Evolutionary conservation across 73 alveolate genomes (phyloP), one percentile per base, ranked within the genome.

Genomic region (Paramecium tetraurelia): DNA sequence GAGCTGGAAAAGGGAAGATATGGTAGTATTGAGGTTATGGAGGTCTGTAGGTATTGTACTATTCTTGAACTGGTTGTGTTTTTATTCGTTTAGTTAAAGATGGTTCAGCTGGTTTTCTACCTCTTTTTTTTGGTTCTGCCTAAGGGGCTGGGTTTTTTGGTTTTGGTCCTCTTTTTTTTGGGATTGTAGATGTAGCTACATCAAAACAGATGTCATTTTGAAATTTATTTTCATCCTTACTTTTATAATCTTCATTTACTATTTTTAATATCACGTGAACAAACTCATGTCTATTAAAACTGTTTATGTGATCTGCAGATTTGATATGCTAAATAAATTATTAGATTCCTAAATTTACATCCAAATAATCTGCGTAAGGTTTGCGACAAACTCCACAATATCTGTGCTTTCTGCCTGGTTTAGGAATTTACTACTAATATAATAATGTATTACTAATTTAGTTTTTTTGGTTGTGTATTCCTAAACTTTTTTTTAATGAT

Each of bases 381-480:
- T 80, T 80, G 16, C 90, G 46, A 80, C 90, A 80, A 7, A 80
- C 90, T 11, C 90, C 90, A 48, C 90, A 80, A 46, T 80, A 80
- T 80, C 90, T 80, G n/a, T 80, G 90, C 46, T 80, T 80, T 44
- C 90, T 40, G 4, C 90, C 90, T 22, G 90, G 90, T 44, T 80
- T 80, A 21, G 90, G 90, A 18, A 80, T 46, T 41, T 80, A 21
- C 90, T 80, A 31, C 2, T 18, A 10, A 80, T 44, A 80, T 31
- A 43, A 44, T 38, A 18, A 16, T 11, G 18, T 44, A 8, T 27
- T 80, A 80, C 90, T 48, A 80, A 48, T 80, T 80, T 24, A 9
- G 46, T 80, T 48, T 80, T 80, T 41, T 80, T 80, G 8, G 57
- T 41, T 2, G 90, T 80, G n/a, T 80, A 80, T 22, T 80, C 90